Conservation (phyloP, 2,329 filamentous ascomycete genomes). For the Verticillium nubilum region DNA sequence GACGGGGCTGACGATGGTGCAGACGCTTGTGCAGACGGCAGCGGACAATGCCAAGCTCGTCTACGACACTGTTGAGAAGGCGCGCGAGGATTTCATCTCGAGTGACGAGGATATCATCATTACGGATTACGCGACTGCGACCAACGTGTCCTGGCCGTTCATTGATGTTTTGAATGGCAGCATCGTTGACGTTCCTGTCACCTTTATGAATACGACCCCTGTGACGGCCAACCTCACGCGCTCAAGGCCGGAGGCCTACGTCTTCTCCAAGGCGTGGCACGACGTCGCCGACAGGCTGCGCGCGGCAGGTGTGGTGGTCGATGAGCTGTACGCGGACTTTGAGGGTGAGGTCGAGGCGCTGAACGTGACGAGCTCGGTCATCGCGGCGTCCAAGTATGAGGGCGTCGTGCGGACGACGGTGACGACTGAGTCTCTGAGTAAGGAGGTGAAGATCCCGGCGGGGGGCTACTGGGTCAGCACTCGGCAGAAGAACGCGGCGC, state of each 20-base stretch:
- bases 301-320: slow-evolving; percentile 17
- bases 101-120: slow-evolving; percentile 21
- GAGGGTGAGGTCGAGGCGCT: slow-evolving; percentile 20
- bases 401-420: slow-evolving; percentile 18
- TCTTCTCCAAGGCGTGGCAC: slow-evolving; percentile 22
- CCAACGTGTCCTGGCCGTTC: slow-evolving; percentile 17
- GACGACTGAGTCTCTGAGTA: slow-evolving; percentile 11
- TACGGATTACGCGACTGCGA: slow-evolving; percentile 17
- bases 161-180: slow-evolving; percentile 19
- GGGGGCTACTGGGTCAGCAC: slow-evolving; percentile 25
- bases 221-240: slow-evolving; percentile 21
- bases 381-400: slow-evolving; percentile 19
- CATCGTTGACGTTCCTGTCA: slow-evolving; percentile 19
- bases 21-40: slow-evolving; percentile 21
- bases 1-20: slow-evolving; percentile 19
- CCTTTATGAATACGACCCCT: slow-evolving; percentile 22
- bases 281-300: slow-evolving; percentile 20
- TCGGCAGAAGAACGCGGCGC: slow-evolving; percentile 23
- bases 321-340: slow-evolving; percentile 15
- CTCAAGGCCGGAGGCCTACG: slow-evolving; percentile 20
- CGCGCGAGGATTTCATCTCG: slow-evolving; percentile 19
- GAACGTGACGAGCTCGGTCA: slow-evolving; percentile 14
- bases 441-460: slow-evolving; percentile 16
- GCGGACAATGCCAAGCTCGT: slow-evolving; percentile 21
- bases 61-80: slow-evolving; percentile 16